phyloP scores from a whole-genome alignment of 1,284 basidiomycete genomes.

The Anthracocystis panici-leucophaei region DNA sequence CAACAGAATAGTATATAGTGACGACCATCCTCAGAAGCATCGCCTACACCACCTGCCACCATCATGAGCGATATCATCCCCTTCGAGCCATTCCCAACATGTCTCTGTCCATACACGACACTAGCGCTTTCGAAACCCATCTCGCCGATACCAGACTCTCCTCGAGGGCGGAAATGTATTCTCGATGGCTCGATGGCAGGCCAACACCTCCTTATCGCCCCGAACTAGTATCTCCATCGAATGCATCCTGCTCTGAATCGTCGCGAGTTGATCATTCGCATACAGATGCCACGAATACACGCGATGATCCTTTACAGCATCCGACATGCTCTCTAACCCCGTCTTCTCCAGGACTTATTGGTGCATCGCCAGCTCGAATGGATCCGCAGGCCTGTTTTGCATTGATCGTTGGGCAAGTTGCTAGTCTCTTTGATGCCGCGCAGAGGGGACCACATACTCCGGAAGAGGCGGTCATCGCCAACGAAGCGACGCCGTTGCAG shows the following conservation, averaged over 20 bases:
- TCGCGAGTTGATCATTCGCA: neutral
- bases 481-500: slow-evolving; percentile 12
- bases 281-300: neutral
- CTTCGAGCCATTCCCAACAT: neutral
- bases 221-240: neutral
- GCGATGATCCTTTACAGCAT: too few relatives aligned
- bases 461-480: neutral
- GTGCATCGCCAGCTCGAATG: neutral
- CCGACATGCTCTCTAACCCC: neutral
- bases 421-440: slow-evolving; percentile 7
- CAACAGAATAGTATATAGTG: neutral
- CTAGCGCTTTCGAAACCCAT: neutral
- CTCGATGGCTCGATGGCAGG: slow-evolving; percentile 18
- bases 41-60: neutral
- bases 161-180: slow-evolving; percentile 3
- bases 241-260: neutral
- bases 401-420: slow-evolving; percentile 5
- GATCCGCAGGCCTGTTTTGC: slow-evolving; percentile 9
- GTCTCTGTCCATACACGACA: neutral
- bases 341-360: neutral
- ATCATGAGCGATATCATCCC: neutral
- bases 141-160: slow-evolving; percentile 8
- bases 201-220: slow-evolving; percentile 3
- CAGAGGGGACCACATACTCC: neutral
- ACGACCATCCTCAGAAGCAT: neutral